A percentile compares a stretch with the other conserved stretches of the same genome.
Conservation (phyloP, 331 rosid genomes). For the Malus hybrid region DNA sequence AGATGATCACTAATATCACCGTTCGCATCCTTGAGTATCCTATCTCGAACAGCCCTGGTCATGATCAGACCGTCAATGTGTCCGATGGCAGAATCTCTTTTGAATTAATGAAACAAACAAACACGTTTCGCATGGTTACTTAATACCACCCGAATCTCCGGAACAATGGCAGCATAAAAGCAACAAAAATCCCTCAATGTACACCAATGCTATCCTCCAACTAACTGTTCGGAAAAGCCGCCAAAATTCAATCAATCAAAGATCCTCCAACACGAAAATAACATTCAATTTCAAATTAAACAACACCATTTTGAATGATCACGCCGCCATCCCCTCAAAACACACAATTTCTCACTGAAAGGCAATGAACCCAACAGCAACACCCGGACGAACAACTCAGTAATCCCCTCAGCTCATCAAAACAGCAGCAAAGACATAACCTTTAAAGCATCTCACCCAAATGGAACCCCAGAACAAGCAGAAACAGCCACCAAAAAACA, state of each 20-base stretch:
- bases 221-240: conserved; percentile 17
- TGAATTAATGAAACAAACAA: conserved; percentile 29
- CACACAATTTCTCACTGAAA: conserved; percentile 22
- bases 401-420: conserved; percentile 13
- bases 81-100: conserved; percentile 33
- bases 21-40: conserved; percentile 94
- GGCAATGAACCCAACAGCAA: conserved; percentile 6
- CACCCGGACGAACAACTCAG: conserved; percentile 15
- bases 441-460: conserved; percentile 15
- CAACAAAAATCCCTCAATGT: conserved; percentile 5
- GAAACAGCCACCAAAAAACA: conserved; percentile 4
- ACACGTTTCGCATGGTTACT: conserved; percentile 37
- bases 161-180: conserved; percentile 23
- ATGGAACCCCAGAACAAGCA: conserved; percentile 16
- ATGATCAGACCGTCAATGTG: conserved; percentile 60
- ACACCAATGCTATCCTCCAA: conserved; percentile 12
- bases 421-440: conserved; percentile 11
- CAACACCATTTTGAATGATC: conserved; percentile 21
- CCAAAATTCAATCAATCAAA: conserved; percentile 30
- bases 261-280: conserved; percentile 14
- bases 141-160: conserved; percentile 18
- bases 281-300: conserved; percentile 27
- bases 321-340: conserved; percentile 14
- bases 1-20: conserved; percentile 95
- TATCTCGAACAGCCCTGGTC: conserved; percentile 89